These are phyloP conservation scores for Penicillium fimorum DNA, from an alignment of 495 filamentous ascomycete species.

Conservation along the genomic window DNA sequence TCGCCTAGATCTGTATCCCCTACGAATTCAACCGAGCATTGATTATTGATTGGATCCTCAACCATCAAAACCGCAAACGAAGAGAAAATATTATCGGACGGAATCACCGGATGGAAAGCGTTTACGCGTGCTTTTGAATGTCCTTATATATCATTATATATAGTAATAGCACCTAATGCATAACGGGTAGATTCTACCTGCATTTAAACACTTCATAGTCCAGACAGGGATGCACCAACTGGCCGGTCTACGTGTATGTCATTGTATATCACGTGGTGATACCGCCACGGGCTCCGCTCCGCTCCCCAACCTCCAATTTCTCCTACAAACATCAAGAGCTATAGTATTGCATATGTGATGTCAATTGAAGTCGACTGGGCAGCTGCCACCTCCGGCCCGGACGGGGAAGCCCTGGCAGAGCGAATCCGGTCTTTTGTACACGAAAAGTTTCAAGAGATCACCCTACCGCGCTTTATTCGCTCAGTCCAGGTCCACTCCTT, in stretches of 20 bases:
- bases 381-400: constrained; percentile 82
- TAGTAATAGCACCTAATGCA: too few relatives aligned
- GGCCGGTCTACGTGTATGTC: background rate
- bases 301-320: background rate
- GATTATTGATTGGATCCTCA: too few relatives aligned
- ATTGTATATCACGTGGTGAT: constrained; percentile 10
- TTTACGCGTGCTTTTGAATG: too few relatives aligned
- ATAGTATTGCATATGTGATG: constrained; percentile 58
- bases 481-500: constrained; percentile 93
- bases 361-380: constrained; percentile 97
- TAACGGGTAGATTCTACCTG: too few relatives aligned
- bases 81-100: too few relatives aligned
- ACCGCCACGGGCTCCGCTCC: background rate
- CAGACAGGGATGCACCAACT: background rate
- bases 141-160: constrained; percentile 10
- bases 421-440: constrained; percentile 91
- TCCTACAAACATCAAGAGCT: constrained; percentile 6
- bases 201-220: too few relatives aligned
- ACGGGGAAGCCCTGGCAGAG: constrained; percentile 78
- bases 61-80: too few relatives aligned
- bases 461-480: constrained; percentile 92
- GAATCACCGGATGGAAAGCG: too few relatives aligned
- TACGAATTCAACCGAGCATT: too few relatives aligned
- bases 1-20: constrained; percentile 17
- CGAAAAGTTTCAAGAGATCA: constrained; percentile 86